A percentile compares a stretch with the other conserved stretches of the same genome.
Conservation (phyloP, 345 rosid genomes). For the Melaleuca alternifolia region DNA sequence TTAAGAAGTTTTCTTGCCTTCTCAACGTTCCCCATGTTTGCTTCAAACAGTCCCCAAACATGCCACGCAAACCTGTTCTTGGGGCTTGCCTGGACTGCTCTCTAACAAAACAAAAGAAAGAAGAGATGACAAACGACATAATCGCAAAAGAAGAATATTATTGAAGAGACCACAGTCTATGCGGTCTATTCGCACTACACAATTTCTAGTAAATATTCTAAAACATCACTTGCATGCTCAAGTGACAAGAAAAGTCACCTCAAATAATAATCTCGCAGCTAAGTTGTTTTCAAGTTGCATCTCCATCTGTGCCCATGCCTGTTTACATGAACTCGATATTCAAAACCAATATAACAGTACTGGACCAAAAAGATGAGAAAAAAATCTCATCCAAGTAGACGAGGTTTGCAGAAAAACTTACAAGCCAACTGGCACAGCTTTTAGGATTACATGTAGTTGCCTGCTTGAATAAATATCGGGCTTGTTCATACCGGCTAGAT, state of each 20-base stretch:
- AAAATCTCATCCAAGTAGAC: background rate
- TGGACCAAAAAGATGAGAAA: background rate
- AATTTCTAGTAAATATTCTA: background rate
- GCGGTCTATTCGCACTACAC: background rate
- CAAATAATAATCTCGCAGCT: constrained; percentile 74
- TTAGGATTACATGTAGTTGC: constrained; percentile 82
- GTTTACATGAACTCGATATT: constrained; percentile 2
- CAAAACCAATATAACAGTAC: background rate
- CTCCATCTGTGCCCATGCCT: constrained; percentile 99
- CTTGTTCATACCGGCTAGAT: constrained; percentile 68
- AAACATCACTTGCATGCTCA: background rate
- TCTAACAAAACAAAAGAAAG: constrained; percentile 23
- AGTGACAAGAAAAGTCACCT: constrained; percentile 34
- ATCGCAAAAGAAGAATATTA: background rate
- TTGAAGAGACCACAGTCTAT: background rate
- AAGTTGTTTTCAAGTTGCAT: constrained; percentile 64
- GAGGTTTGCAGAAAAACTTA: constrained; percentile 25
- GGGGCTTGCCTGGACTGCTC: constrained; percentile 93
- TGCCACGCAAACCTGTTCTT: constrained; percentile 97
- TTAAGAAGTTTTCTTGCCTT: constrained; percentile 76
- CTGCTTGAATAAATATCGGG: constrained; percentile 71
- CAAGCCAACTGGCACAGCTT: constrained; percentile 99
- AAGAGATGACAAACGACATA: background rate
- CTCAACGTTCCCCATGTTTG: constrained; percentile 55
- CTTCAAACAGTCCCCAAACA: constrained; percentile 91